Percentiles rank a stretch among this genome's conserved stretches.
Evolutionary conservation across 805 yeast genomes (phyloP).

Genomic region (Lachancea cidri): DNA sequence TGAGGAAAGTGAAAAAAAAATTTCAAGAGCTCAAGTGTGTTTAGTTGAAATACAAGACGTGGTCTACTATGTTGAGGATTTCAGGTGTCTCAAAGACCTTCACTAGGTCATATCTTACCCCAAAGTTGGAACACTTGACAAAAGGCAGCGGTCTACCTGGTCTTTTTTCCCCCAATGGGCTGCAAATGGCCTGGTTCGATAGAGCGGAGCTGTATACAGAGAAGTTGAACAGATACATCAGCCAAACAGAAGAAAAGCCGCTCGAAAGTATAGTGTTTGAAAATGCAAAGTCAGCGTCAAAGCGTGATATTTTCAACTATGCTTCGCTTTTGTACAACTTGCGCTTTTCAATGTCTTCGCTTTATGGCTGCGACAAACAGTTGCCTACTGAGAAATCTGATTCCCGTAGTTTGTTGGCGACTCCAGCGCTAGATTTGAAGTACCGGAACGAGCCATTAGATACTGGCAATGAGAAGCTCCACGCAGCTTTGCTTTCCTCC

Average conservation of each 20-base stretch:
- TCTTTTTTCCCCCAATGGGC: slow-evolving; percentile 41
- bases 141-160: slow-evolving; percentile 43
- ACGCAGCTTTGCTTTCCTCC: slow-evolving; percentile 47
- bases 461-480: slow-evolving; percentile 32
- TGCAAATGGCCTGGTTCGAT: slow-evolving; percentile 48
- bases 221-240: slow-evolving; percentile 36
- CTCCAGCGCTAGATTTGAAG: slow-evolving; percentile 35
- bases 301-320: slow-evolving; percentile 33
- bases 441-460: slow-evolving; percentile 33
- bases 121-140: slow-evolving; percentile 22
- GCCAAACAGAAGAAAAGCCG: slow-evolving; percentile 22
- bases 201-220: slow-evolving; percentile 38
- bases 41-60: neutral
- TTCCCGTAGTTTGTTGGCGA: slow-evolving; percentile 36
- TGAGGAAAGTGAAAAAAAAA: too few species aligned
- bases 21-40: neutral
- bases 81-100: slow-evolving; percentile 3
- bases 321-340: slow-evolving; percentile 38
- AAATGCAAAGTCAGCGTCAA: slow-evolving; percentile 27
- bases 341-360: slow-evolving; percentile 33
- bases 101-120: slow-evolving; percentile 18
- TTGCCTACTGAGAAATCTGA: slow-evolving; percentile 16
- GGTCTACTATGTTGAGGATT: slow-evolving; percentile 3
- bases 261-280: slow-evolving; percentile 24
- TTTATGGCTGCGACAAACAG: slow-evolving; percentile 23